Evolutionary conservation across 148 eudicot genomes (phyloP), one percentile per base, ranked within the genome.

Genomic region (Cornus kousa): DNA sequence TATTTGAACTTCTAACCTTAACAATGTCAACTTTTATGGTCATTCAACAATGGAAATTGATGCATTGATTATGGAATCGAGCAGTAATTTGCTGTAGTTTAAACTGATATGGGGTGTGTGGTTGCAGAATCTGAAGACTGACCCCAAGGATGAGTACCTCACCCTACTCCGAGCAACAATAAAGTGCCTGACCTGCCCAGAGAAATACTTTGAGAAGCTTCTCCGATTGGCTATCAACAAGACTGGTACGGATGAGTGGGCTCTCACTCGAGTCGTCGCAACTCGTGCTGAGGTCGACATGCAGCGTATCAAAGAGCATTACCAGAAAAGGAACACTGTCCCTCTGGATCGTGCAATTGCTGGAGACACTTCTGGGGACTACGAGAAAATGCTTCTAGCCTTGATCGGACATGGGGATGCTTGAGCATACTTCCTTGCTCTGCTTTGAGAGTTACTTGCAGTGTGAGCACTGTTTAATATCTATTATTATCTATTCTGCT

Each of bases 201-300:
- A 95, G 83, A 95, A 89, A 70, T 89, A 95, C 80, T 95, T 77
- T 33, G 97, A 89, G 92, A 93, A 95, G 82, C 81, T 87, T 78
- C 94, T 95, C 74, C 94, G 99, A 48, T 59, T 78, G 55, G 89
- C 97, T 3, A 86, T 95, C 76, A 90, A 86, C 80, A 87, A 84
- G 87, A 78, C 78, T 80, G 99, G 97, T 32, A 95, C 99, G 3
- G 97, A 95, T 59, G 99, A 95, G 80, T 80, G 89, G 72, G 94
- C 97, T 78, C 97, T 95, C 50, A 93, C 99, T 14, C 89, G 97
- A 48, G 97, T 93, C 40, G 86, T 93, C 69, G 81, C 91, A 33
- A 95, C 99, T 24, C 89, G 94, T 74, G 93, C 92, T 62, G 99
- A 95, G 87, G 90, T 88, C 14, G 94, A 95, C 79, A 73, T 93